These are phyloP conservation scores for Sistotremastrum niveocremeum DNA, from an alignment of 768 basidiomycete genomes.

Conservation along the genomic window DNA sequence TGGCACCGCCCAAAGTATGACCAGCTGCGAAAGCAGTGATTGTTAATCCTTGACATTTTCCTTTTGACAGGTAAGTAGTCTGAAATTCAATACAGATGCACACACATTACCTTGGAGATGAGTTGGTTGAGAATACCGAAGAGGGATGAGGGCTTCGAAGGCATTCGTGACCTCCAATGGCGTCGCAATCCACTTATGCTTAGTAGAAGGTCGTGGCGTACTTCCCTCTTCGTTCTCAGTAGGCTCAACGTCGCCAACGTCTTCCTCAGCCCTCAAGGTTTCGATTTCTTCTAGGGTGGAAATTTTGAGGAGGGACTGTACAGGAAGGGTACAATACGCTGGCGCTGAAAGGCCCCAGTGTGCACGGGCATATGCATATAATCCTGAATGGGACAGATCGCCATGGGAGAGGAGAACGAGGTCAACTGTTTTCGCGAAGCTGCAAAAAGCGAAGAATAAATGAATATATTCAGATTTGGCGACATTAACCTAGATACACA, in stretches of 20 bases:
- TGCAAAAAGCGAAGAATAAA: conserved; percentile 17
- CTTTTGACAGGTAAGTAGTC: conserved; percentile 21
- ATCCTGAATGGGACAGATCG: conserved; percentile 74
- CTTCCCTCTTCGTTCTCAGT: conserved; percentile 8
- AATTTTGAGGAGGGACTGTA: conserved; percentile 90
- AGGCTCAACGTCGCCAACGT: conserved; percentile 33
- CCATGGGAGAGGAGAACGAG: conserved; percentile 93
- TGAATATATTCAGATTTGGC: neutral
- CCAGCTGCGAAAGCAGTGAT: conserved; percentile 94
- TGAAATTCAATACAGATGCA: conserved; percentile 2
- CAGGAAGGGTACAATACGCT: conserved; percentile 87
- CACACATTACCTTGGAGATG: conserved; percentile 70
- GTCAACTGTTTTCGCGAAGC: conserved; percentile 68
- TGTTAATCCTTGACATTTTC: conserved; percentile 84
- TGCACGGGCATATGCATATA: conserved; percentile 88
- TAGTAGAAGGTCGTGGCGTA: conserved; percentile 12
- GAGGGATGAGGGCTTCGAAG: conserved; percentile 81
- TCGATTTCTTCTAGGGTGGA: conserved; percentile 84
- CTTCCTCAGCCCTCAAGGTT: conserved; percentile 62
- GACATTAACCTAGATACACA: neutral
- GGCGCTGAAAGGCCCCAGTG: conserved; percentile 82
- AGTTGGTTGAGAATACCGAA: conserved; percentile 91
- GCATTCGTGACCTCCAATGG: conserved; percentile 81
- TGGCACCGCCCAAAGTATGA: conserved; percentile 89
- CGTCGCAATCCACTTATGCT: conserved; percentile 59